These are phyloP conservation scores for Paraurostyla sp. DNA, from an alignment of 73 alveolate genomes.

Conservation along the genomic window DNA sequence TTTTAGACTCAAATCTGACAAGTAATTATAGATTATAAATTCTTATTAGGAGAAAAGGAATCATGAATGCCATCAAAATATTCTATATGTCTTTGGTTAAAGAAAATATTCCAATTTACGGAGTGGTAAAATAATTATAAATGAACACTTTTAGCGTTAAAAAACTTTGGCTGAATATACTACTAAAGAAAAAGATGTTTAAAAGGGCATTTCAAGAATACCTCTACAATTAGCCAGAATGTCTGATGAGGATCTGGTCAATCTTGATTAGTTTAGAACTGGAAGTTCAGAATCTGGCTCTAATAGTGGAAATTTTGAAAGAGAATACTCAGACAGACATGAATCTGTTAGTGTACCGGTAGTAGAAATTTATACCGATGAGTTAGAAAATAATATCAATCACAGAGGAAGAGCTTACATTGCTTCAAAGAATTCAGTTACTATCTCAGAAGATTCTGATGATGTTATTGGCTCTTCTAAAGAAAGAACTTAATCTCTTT, in stretches of 20 bases:
- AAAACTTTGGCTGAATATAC: constrained; percentile 68
- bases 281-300: constrained; percentile 39
- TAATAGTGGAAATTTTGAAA: neutral
- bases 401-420: constrained; percentile 49
- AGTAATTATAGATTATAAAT: neutral
- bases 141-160: neutral
- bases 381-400: constrained; percentile 26
- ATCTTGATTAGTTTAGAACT: constrained; percentile 31
- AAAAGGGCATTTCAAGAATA: constrained; percentile 70
- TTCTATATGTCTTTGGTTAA: constrained; percentile 26
- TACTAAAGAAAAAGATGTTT: constrained; percentile 82
- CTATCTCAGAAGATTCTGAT: constrained; percentile 4
- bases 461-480: neutral
- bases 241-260: constrained; percentile 52
- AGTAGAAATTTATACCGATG: constrained; percentile 47
- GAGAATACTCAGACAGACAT: neutral
- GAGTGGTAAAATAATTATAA: constrained; percentile 15
- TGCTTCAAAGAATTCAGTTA: neutral
- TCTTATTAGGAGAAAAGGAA: constrained; percentile 2
- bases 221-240: constrained; percentile 67
- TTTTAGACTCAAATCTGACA: constrained; percentile 26
- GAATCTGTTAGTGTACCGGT: constrained; percentile 9
- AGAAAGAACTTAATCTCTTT: neutral
- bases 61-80: constrained; percentile 28
- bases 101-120: constrained; percentile 50